A percentile compares a stretch with the other conserved stretches of the same genome.
Evolutionary conservation across 164 flowering plant genomes (phyloP).

Genomic region (grape (Vitis vinifera)): DNA sequence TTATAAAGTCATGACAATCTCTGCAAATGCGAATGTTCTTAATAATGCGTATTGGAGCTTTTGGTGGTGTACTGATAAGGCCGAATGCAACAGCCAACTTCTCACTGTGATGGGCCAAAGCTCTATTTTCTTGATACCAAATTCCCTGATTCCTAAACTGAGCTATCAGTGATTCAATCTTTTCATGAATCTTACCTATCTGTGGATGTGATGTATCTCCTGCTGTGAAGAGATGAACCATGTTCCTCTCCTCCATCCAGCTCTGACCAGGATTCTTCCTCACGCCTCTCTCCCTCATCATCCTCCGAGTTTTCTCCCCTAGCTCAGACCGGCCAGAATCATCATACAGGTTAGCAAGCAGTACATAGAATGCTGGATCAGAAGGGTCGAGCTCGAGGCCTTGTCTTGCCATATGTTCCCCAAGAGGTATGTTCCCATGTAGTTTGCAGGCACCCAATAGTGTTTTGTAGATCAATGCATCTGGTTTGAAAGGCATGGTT

Average conservation of each 20-base stretch:
- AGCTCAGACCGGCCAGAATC: slow-evolving; percentile 33
- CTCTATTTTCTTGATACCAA: slow-evolving; percentile 15
- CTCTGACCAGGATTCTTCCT: slow-evolving; percentile 43
- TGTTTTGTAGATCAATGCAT: slow-evolving; percentile 49
- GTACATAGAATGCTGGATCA: slow-evolving; percentile 49
- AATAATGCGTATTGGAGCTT: slow-evolving; percentile 40
- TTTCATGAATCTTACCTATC: slow-evolving; percentile 31
- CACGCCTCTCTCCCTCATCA: slow-evolving; percentile 47
- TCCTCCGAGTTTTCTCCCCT: slow-evolving; percentile 30
- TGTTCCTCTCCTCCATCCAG: slow-evolving; percentile 42
- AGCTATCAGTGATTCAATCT: slow-evolving; percentile 24
- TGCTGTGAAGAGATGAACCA: slow-evolving; percentile 34
- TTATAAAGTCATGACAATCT: slow-evolving; percentile 48
- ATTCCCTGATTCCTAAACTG: slow-evolving; percentile 25
- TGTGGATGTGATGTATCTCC: slow-evolving; percentile 38
- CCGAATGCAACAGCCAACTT: slow-evolving; percentile 53
- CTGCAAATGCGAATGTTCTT: slow-evolving; percentile 43
- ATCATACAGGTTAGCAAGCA: slow-evolving; percentile 57
- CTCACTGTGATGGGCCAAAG: slow-evolving; percentile 41
- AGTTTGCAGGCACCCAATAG: slow-evolving; percentile 46
- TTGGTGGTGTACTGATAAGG: slow-evolving; percentile 34
- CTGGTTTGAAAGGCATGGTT: slow-evolving; percentile 45
- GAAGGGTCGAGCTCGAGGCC: slow-evolving; percentile 47
- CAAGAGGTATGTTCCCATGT: slow-evolving; percentile 47
- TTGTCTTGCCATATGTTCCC: slow-evolving; percentile 52